A percentile compares a stretch with the other conserved stretches of the same genome.
phyloP scores from a whole-genome alignment of 495 filamentous ascomycete genomes.

The Xylaria nigripes region DNA sequence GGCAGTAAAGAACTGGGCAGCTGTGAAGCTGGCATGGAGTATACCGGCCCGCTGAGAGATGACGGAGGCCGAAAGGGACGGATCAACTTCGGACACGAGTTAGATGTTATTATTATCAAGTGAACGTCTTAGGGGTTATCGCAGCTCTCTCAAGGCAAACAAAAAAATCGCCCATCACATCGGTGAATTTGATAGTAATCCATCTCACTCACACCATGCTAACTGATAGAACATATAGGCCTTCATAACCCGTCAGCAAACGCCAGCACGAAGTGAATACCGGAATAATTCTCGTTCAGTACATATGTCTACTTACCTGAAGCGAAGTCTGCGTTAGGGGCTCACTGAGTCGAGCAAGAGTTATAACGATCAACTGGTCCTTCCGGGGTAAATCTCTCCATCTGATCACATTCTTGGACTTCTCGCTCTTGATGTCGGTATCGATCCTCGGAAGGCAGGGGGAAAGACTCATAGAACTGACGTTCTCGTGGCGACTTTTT shows the following conservation, averaged over 20 bases:
- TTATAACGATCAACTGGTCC: conserved; percentile 65
- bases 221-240: conserved; percentile 76
- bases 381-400: conserved; percentile 67
- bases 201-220: conserved; percentile 42
- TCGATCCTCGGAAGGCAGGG: neutral
- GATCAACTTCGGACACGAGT: conserved; percentile 33
- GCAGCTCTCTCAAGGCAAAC: neutral
- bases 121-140: neutral
- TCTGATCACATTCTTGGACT: conserved; percentile 37
- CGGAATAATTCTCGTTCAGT: neutral
- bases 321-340: conserved; percentile 71
- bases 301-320: conserved; percentile 37
- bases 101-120: neutral
- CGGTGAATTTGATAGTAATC: neutral
- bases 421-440: neutral
- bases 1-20: conserved; percentile 77
- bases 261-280: neutral
- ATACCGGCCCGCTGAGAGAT: conserved; percentile 74
- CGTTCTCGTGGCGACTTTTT: too few relatives aligned
- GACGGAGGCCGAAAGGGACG: conserved; percentile 53
- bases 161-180: neutral
- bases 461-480: neutral
- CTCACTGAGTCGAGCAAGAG: conserved; percentile 66
- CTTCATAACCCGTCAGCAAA: conserved; percentile 18
- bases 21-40: conserved; percentile 70